A percentile compares a stretch with the other conserved stretches of the same genome.
Evolutionary conservation across 2,329 filamentous ascomycete species (phyloP).

Genomic region (Colletotrichum lentis): DNA sequence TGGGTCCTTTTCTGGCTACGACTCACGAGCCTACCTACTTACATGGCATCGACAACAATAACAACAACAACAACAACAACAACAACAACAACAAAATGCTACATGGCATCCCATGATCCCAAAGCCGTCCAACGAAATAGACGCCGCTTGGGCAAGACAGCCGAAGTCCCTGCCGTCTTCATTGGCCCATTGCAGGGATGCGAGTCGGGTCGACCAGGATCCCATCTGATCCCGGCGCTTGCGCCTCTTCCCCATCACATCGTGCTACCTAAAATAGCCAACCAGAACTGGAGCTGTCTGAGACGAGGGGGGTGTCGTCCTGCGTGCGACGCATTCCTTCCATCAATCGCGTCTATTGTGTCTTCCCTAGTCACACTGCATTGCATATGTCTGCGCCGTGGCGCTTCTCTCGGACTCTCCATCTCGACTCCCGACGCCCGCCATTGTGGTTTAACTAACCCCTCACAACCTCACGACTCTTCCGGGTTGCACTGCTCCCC

Average conservation of each 20-base stretch:
- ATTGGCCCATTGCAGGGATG: slow-evolving; percentile 42
- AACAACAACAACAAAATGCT: too few species aligned
- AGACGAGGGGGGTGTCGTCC: slow-evolving; percentile 40
- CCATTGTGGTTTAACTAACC: slow-evolving; percentile 13
- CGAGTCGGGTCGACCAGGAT: slow-evolving; percentile 39
- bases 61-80: too few species aligned
- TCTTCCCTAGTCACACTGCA: slow-evolving; percentile 38
- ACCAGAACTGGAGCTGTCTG: slow-evolving; percentile 43
- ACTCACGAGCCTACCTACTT: too few species aligned
- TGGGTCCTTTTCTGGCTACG: slow-evolving; percentile 12
- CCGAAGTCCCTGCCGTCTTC: slow-evolving; percentile 31
- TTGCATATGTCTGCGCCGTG: slow-evolving; percentile 36
- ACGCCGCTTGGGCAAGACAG: slow-evolving; percentile 37
- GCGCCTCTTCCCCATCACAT: slow-evolving; percentile 45
- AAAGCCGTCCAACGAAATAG: slow-evolving; percentile 30
- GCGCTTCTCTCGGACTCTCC: slow-evolving; percentile 16
- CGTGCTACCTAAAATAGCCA: slow-evolving; percentile 50
- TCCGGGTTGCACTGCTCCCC: slow-evolving; percentile 16
- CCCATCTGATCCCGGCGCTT: slow-evolving; percentile 47
- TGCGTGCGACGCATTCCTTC: slow-evolving; percentile 34
- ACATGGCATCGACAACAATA: not conserved
- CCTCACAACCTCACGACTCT: slow-evolving; percentile 18
- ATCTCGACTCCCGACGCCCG: slow-evolving; percentile 1
- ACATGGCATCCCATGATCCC: too few species aligned
- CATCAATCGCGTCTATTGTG: slow-evolving; percentile 39